These are phyloP conservation scores for Hyparrhenia diplandra DNA, from an alignment of 176 grass and related monocot genomes.

Conservation along the genomic window DNA sequence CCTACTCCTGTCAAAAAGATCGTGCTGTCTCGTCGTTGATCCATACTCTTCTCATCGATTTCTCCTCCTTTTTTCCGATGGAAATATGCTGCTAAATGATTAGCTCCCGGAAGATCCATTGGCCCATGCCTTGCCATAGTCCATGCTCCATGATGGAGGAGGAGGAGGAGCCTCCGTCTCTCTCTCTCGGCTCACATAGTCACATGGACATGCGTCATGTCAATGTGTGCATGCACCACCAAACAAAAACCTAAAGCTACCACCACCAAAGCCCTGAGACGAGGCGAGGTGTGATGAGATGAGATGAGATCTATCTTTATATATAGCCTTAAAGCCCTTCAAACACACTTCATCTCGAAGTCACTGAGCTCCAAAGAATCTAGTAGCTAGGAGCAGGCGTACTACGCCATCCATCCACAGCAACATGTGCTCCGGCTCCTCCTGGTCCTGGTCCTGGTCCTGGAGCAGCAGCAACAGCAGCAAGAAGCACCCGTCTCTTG, in stretches of 20 bases:
- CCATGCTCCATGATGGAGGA: conserved; percentile 45
- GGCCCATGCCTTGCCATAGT: conserved; percentile 11
- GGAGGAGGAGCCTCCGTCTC: not conserved
- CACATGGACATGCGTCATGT: conserved; percentile 27
- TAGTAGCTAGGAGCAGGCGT: not conserved
- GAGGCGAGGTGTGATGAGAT: not conserved
- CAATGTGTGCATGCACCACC: conserved; percentile 49
- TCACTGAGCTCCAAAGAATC: conserved; percentile 13
- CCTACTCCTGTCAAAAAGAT: conserved; percentile 22
- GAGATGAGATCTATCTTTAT: conserved; percentile 10
- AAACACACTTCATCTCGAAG: conserved; percentile 13
- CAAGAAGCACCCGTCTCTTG: not conserved
- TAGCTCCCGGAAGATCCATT: conserved; percentile 30
- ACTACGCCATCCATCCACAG: not conserved
- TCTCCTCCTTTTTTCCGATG: not conserved
- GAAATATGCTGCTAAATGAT: conserved; percentile 17
- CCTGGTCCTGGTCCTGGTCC: not conserved
- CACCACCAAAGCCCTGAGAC: not conserved
- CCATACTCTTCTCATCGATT: not conserved
- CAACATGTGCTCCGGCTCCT: conserved; percentile 39
- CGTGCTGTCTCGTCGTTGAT: conserved; percentile 18
- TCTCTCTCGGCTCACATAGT: conserved; percentile 17
- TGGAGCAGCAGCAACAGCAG: conserved; percentile 4
- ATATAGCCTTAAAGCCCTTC: conserved; percentile 17
- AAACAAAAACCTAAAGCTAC: conserved; percentile 39